These are phyloP conservation scores for Erythrophleum fordii DNA, from an alignment of 306 rosid genomes.

Conservation along the genomic window DNA sequence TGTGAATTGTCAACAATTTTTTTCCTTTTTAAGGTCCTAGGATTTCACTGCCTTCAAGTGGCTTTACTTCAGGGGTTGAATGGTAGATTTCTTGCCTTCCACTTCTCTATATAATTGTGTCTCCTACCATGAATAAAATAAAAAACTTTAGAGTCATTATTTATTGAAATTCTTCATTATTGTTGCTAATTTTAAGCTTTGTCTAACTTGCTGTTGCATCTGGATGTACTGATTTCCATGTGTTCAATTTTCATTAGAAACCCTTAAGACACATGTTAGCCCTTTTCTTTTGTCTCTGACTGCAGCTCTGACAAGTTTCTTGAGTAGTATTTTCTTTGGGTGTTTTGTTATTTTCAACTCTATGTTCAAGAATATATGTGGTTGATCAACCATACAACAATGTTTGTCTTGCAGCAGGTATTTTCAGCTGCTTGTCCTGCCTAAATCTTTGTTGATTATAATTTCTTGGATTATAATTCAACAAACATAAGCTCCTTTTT, in stretches of 20 bases:
- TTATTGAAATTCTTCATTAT: too few species aligned
- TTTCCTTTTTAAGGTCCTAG: too few species aligned
- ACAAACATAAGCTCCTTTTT: constrained; percentile 3
- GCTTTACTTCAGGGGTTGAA: too few species aligned
- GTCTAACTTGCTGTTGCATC: constrained; percentile 8
- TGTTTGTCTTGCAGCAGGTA: neutral
- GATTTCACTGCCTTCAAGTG: too few species aligned
- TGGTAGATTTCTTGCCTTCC: too few species aligned
- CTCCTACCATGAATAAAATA: too few species aligned
- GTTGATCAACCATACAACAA: neutral
- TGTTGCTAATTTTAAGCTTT: constrained; percentile 13
- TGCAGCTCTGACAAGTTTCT: constrained; percentile 12
- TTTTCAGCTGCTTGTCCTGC: constrained; percentile 2
- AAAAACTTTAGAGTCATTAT: too few species aligned
- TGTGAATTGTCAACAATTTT: too few species aligned
- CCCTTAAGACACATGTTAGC: neutral
- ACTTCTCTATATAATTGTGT: too few species aligned
- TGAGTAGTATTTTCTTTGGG: neutral
- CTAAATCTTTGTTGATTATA: neutral
- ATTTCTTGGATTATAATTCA: neutral
- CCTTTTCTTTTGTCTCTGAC: neutral
- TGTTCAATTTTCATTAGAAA: neutral
- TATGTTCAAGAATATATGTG: constrained; percentile 25
- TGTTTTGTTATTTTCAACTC: constrained; percentile 12
- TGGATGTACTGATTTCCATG: neutral